phyloP scores from a whole-genome alignment of 257 asterid genomes.

The Ophiorrhiza pumila region DNA sequence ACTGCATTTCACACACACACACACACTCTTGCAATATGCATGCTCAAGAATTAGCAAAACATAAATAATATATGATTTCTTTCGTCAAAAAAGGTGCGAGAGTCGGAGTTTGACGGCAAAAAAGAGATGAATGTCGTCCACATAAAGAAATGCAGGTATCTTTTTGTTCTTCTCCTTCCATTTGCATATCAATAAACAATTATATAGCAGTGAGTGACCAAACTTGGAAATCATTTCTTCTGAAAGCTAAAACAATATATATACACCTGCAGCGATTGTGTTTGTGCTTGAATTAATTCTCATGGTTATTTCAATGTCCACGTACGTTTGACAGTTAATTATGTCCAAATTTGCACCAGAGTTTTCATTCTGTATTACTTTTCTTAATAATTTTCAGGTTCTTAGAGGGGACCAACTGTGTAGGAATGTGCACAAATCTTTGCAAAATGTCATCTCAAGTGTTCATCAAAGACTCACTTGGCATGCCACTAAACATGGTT shows the following conservation, averaged over 20 bases:
- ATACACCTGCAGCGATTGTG: background rate
- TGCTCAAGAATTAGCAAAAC: background rate
- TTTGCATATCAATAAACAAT: background rate
- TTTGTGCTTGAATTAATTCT: background rate
- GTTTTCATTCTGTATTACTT: background rate
- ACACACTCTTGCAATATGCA: background rate
- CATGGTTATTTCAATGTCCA: no score
- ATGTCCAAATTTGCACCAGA: background rate
- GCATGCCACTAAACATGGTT: constrained; percentile 77
- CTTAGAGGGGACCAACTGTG: constrained; percentile 87
- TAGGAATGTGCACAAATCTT: constrained; percentile 93
- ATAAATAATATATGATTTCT: background rate
- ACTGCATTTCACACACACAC: background rate
- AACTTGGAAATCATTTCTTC: background rate
- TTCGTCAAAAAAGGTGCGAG: constrained; percentile 51
- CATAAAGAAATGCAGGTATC: constrained; percentile 88
- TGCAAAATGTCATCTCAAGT: constrained; percentile 91
- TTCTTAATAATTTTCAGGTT: constrained; percentile 42
- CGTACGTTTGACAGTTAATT: no score
- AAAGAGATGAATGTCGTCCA: constrained; percentile 73
- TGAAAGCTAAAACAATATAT: background rate
- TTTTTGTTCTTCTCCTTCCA: constrained; percentile 8
- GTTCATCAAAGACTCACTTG: constrained; percentile 78
- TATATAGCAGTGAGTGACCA: background rate
- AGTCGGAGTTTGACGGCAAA: constrained; percentile 60